Percentiles rank a stretch among this genome's conserved stretches.
These are phyloP conservation scores for Favolaschia claudopus DNA, from an alignment of 768 basidiomycete genomes.

Conservation along the genomic window DNA sequence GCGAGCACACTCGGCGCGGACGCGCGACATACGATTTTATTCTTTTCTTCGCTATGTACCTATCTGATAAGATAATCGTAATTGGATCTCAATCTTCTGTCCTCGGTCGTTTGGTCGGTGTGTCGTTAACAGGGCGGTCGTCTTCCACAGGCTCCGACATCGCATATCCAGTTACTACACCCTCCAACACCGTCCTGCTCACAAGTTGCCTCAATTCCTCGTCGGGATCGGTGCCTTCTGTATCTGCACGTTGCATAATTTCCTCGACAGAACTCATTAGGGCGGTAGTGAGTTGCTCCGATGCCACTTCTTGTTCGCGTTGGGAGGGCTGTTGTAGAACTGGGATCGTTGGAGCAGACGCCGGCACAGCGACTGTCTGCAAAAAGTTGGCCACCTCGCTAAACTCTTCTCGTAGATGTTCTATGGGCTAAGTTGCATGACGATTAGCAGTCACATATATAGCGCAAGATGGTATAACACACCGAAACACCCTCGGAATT, in stretches of 20 bases:
- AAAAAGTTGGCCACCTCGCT: conserved; percentile 71
- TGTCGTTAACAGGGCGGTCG: conserved; percentile 36
- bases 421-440: conserved; percentile 66
- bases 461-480: conserved; percentile 22
- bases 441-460: conserved; percentile 13
- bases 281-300: conserved; percentile 73
- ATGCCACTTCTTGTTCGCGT: conserved; percentile 70
- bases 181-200: conserved; percentile 68
- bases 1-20: too few species aligned
- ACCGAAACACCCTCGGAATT: conserved; percentile 84
- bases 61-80: conserved; percentile 18
- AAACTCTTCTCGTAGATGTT: conserved; percentile 75
- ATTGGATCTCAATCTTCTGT: conserved; percentile 33
- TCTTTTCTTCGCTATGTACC: background rate
- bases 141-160: conserved; percentile 45
- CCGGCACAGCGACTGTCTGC: conserved; percentile 44
- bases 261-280: conserved; percentile 72
- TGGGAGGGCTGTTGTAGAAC: conserved; percentile 57
- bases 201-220: conserved; percentile 71
- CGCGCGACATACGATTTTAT: too few species aligned
- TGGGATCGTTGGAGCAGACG: conserved; percentile 27
- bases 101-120: conserved; percentile 44
- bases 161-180: conserved; percentile 67
- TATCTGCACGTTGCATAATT: conserved; percentile 63
- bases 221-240: conserved; percentile 72